Base-by-base conservation (phyloP, 2,329 filamentous ascomycete species). In the Ophiostoma tasmaniense region DNA sequence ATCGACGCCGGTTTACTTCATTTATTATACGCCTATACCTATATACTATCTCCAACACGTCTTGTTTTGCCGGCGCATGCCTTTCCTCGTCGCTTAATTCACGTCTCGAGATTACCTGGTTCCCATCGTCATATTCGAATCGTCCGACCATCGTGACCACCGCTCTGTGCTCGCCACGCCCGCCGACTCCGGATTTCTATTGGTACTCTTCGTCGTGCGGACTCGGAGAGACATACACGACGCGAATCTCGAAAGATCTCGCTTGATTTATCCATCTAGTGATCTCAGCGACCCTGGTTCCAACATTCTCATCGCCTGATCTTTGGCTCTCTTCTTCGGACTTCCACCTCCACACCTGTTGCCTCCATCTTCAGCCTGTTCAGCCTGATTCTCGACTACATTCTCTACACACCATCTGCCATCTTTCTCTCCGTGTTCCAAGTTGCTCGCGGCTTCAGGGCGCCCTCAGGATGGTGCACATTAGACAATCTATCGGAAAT, bases 391-490 rank as follows among this genome's bases (percentile, higher is more conserved):
- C 20, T 62, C 33, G n/a, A 37, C 59, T 64, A 30, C 33, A 17
- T 64, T 20, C 22, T 17, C 28, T 17, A 37, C 25, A 35, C 52
- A 25, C 22, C 30, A 59, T 20, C 30, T 20, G 5, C 28, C 30
- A 20, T 33, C 14, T 20, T n/a, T 5, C 17, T 2, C 20, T 35
- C 2, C 30, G 30, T 33, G 17, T 62, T 30, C 39, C 14, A 66
- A 68, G 67, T 62, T 28, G 39, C 42, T 52, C 10, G 64, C 42
- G 39, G 25, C 45, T 66, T 73, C 75, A 73, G 76, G 77, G 78
- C 79, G 80, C 80, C 80, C 85, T 81, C 85, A 87, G 80, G 80
- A 87, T 87, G 85, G 82, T 86, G 82, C 80, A 83, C 81, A 80
- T 79, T 80, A 80, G 81, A 77, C 75, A 78, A 76, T 75, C 76